A percentile compares a stretch with the other conserved stretches of the same genome.
phyloP scores from a whole-genome alignment of 305 asterid species.

The Fraxinus platypoda region DNA sequence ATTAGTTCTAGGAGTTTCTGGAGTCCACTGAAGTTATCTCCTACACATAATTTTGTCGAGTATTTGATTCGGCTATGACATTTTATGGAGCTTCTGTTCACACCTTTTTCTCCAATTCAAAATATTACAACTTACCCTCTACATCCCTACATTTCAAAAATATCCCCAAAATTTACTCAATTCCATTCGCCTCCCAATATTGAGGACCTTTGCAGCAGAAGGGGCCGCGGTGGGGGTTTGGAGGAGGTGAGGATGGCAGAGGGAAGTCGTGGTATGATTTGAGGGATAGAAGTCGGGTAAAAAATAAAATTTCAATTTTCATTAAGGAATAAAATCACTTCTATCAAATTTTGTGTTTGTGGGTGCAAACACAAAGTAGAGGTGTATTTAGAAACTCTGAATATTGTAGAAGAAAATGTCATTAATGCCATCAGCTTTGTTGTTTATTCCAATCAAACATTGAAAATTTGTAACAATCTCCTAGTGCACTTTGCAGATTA shows the following conservation, averaged over 20 bases:
- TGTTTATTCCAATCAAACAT: not conserved
- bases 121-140: not conserved
- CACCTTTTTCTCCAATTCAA: not conserved
- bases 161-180: not conserved
- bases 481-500: not conserved
- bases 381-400: not conserved
- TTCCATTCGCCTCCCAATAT: not conserved
- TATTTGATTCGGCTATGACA: not conserved
- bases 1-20: not conserved
- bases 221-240: not conserved
- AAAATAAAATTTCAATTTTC: not conserved
- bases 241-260: not conserved
- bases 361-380: not conserved
- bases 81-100: not conserved
- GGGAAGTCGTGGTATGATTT: not conserved
- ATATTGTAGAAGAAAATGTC: not conserved
- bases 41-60: not conserved
- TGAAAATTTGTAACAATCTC: not conserved
- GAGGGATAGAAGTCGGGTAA: not conserved
- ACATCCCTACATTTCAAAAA: not conserved
- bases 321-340: not conserved
- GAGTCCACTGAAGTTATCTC: not conserved
- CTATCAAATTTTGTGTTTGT: not conserved
- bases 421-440: not conserved
- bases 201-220: not conserved